phyloP scores from a whole-genome alignment of 805 yeast genomes.

The Yueomyces sp. region DNA sequence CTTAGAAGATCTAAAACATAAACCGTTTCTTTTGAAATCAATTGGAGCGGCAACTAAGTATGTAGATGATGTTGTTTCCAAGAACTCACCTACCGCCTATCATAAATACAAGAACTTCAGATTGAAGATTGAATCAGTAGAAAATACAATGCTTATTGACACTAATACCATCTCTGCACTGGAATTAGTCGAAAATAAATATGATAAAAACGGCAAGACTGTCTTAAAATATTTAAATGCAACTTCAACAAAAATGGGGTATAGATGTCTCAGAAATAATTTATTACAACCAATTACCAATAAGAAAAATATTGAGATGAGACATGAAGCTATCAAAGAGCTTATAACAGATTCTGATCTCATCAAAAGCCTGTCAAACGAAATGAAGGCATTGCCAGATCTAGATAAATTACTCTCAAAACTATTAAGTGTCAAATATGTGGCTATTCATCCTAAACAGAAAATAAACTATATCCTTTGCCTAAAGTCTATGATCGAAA shows the following conservation, averaged over 20 bases:
- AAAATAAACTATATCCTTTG: conserved; percentile 29
- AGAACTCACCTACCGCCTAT: conserved; percentile 2
- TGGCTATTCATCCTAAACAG: conserved; percentile 20
- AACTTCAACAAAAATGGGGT: conserved; percentile 36
- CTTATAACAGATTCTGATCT: conserved; percentile 10
- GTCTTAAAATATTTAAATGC: conserved; percentile 27
- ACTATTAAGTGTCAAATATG: conserved; percentile 19
- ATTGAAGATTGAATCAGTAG: conserved; percentile 26
- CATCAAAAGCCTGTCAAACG: conserved; percentile 7
- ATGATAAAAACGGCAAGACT: conserved; percentile 15
- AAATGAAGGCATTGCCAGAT: conserved; percentile 25
- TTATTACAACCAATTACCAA: conserved; percentile 37
- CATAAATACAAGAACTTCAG: conserved; percentile 21
- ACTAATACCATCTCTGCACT: conserved; percentile 25
- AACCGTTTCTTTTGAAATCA: conserved; percentile 23
- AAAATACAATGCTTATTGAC: conserved; percentile 32
- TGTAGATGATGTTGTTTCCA: conserved; percentile 7
- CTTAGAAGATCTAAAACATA: conserved; percentile 17
- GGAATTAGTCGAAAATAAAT: conserved; percentile 27
- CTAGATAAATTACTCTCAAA: conserved; percentile 29
- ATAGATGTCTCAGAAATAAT: conserved; percentile 27
- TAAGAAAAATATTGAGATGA: conserved; percentile 20
- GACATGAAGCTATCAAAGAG: conserved; percentile 28
- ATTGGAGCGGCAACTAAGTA: conserved; percentile 22
- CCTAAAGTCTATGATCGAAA: conserved; percentile 25